Evolutionary conservation across 345 rosid genomes (phyloP), one percentile per base, ranked within the genome.

Genomic region (Arabidopsis arenosa): DNA sequence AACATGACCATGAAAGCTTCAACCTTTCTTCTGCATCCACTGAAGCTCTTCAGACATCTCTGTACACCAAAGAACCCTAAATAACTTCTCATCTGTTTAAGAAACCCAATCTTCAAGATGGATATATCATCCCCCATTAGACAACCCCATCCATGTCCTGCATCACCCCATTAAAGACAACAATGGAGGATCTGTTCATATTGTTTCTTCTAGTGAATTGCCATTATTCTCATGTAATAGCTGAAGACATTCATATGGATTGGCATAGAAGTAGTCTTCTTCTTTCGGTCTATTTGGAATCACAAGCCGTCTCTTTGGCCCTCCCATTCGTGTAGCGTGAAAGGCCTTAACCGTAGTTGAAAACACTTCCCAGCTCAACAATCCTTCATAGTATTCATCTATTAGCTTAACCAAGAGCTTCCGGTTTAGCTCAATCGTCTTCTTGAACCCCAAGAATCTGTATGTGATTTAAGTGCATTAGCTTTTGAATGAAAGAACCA

Each of bases 261-360:
- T 95, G 35, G 99, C 87, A 72, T 87, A 95, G 82, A 92, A 95
- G 78, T 90, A 92, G 48, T 95, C 98, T 81, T 95, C 99, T 76
- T 90, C 98, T 65, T 92, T 95, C 2, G 98, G 99, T 75, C 76
- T 83, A 67, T 88, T 93, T 10, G 90, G 93, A 35, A 93, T 86
- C 60, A 89, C 89, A 77, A 81, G 57, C 72, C 99, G 80, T 45
- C 67, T 84, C 30, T 66, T 82, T 2, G 93, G 90, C 45, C 86
- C 87, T 43, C 99, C 98, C 85, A 88, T 86, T 72, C 90, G 84
- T 72, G 79, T 68, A 14, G 75, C 84, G 72, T 95, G 99, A 65
- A 84, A 64, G 75, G 83, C 89, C 84, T 93, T 95, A 11, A 95
- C 94, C 21, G 88, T 85, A 6, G 80, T 36, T 0, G 99, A 86